Base-by-base conservation (phyloP, 192 early-diverging fungal species). In the Coemansia sp. region DNA sequence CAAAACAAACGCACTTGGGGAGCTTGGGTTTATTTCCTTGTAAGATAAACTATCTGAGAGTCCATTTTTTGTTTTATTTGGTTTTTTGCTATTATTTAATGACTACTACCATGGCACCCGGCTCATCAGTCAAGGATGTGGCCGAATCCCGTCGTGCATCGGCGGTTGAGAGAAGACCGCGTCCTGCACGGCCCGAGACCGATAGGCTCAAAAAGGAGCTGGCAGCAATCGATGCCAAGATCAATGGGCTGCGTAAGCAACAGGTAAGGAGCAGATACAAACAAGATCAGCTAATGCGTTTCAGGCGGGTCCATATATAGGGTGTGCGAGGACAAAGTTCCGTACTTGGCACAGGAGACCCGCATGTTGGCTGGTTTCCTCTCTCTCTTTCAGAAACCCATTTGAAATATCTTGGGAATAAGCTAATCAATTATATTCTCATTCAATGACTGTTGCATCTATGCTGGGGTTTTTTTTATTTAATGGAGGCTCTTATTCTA, bases 221-320 rank as follows among this genome's bases (percentile, higher is more conserved):
- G 37, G 78, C 74, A 3, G 85, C 68, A 21, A 73, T 88, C 52
- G 85, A 89, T 41, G 82, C 62, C 21, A 78, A 82, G 46, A 89
- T 90, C 78, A 82, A 85, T 22, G 69, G 48, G 51, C 80, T 87
- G 16, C 77, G 86, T 63, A 79, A 85, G 66, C 70, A 85, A 43
- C 76, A 86, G 78, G 84, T 87, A 67, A 65, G 76, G 32, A 32
- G 32, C 32, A 32, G 32, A 32, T 32, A 4, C 32, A 32, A 32
- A 32, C 32, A 32, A 32, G 32, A 32, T 32, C 32, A 32, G 4
- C 32, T 32, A 1, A 32, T 32, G 32, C 32, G 32, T 2, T 32
- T 32, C 32, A 2, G 32, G 32, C 32, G 32, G 32, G 32, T 32
- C 32, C 4, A 32, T 32, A 32, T 32, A 32, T 32, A 4, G 32